These are phyloP conservation scores for Hirsutella minnesotensis DNA, from an alignment of 2,329 filamentous ascomycete species.

Conservation along the genomic window DNA sequence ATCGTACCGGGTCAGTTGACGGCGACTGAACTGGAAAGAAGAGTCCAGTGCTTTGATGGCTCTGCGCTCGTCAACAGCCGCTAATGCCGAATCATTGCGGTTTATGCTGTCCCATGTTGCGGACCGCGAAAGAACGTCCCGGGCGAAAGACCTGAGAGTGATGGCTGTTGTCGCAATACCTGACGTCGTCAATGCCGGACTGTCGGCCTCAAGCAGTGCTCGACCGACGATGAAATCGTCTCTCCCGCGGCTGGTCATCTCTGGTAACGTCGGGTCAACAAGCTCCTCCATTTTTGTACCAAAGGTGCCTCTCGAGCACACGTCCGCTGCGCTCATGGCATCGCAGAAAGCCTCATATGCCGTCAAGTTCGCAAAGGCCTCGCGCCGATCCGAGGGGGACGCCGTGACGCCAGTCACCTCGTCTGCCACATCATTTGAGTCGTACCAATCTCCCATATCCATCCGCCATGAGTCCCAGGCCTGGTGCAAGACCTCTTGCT, in stretches of 20 bases:
- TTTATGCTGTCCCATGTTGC: neutral
- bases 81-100: constrained; percentile 5
- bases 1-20: constrained; percentile 34
- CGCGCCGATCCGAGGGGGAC: constrained; percentile 4
- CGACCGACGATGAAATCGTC: constrained; percentile 41
- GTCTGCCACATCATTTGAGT: constrained; percentile 22
- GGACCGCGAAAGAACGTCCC: constrained; percentile 10
- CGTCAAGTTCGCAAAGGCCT: constrained; percentile 27
- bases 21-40: constrained; percentile 18
- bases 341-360: constrained; percentile 44
- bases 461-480: constrained; percentile 57
- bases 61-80: constrained; percentile 19
- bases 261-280: constrained; percentile 53
- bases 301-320: constrained; percentile 39
- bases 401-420: constrained; percentile 20
- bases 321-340: constrained; percentile 53
- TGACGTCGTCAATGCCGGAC: constrained; percentile 16
- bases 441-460: constrained; percentile 47
- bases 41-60: constrained; percentile 25
- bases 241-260: constrained; percentile 30
- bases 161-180: constrained; percentile 15
- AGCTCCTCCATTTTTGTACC: constrained; percentile 31
- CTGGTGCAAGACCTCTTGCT: constrained; percentile 54
- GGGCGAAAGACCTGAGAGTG: constrained; percentile 16
- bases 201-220: constrained; percentile 34